Evolutionary conservation across 192 early-diverging fungal species (phyloP), one percentile per base, ranked within the genome.

Genomic region (Coemansia sp.): DNA sequence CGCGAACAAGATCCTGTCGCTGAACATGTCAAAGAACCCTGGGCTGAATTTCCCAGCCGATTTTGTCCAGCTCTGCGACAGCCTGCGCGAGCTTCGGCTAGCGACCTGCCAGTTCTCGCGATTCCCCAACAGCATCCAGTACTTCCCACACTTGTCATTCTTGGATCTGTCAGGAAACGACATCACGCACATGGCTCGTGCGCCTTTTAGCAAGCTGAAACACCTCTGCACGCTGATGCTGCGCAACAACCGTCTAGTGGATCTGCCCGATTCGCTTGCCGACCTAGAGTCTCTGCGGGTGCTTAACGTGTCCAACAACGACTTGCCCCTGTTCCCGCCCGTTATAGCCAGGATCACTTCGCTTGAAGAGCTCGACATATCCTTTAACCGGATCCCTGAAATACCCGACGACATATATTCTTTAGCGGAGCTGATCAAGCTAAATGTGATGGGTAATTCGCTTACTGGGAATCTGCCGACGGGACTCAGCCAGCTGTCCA

Each of bases 21-120:
- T 96, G n/a, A 88, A 96, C 67, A 80, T 94, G 52, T 93, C 92
- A 56, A 85, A 88, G 49, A 94, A 93, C 71, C 85, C 89, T 19
- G 75, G 89, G 41, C 84, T 96, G 53, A 91, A 93, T 52, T 73
- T 96, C 11, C 93, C 94, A 14, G 69, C 89, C 38, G 92, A 94
- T 63, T 92, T 96, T 73, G 86, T 89, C 25, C 89, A 92, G 81
- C 83, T 87, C 46, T 91, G 92, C 41, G 83, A 70, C 10, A 84
- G 80, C 32, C 65, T 94, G 42, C 76, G 87, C 11, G 84, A 88
- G 48, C 83, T 96, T 15, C 74, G 84, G 6, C 85, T 96, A 71
- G 74, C 88, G 13, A 83, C 87, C 9, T 93, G 89, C 63, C 88
- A 91, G 56, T 77, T 93, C 46, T 69, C 81, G 34, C 73, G 81